These are phyloP conservation scores for Phytophthora fragariaefolia DNA, from an alignment of 352 stramenopile species.

Conservation along the genomic window DNA sequence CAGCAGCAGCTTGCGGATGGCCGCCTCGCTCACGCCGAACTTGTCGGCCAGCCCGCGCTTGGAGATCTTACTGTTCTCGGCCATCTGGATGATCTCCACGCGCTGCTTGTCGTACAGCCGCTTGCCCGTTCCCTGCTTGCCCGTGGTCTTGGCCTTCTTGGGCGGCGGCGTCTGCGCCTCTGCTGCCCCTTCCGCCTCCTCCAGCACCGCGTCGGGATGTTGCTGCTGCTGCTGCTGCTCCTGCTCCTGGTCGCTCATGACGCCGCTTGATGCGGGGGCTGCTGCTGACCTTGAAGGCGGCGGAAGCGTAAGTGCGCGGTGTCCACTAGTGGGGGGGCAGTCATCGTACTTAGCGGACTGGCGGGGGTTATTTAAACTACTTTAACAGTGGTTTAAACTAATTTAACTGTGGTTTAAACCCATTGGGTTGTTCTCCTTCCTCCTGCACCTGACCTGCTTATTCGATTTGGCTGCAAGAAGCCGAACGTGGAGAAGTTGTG, in stretches of 20 bases:
- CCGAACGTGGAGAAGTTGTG: too few species aligned
- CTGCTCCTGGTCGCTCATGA: conserved; percentile 38
- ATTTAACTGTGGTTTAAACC: too few species aligned
- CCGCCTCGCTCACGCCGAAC: conserved; percentile 80
- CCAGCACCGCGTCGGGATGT: too few species aligned
- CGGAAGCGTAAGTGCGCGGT: conserved; percentile 10
- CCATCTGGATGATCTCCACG: conserved; percentile 86
- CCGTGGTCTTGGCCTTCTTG: conserved; percentile 76
- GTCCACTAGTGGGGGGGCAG: not conserved
- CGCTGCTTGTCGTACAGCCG: conserved; percentile 84
- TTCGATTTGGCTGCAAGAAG: too few species aligned
- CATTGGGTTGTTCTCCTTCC: too few species aligned
- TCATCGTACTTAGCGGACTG: conserved; percentile 2
- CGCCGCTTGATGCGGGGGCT: too few species aligned
- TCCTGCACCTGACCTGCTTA: too few species aligned
- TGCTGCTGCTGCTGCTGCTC: not conserved
- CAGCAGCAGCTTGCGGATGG: conserved; percentile 81
- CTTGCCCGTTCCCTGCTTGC: conserved; percentile 74
- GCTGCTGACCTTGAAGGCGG: not conserved
- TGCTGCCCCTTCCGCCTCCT: too few species aligned
- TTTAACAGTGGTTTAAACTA: too few species aligned
- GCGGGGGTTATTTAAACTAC: conserved; percentile 1
- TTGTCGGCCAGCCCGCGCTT: conserved; percentile 81
- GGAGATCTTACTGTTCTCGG: conserved; percentile 78
- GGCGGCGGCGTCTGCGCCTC: conserved; percentile 14